Evolutionary conservation across 257 asterid genomes (phyloP).

Genomic region (Salvia hispanica): DNA sequence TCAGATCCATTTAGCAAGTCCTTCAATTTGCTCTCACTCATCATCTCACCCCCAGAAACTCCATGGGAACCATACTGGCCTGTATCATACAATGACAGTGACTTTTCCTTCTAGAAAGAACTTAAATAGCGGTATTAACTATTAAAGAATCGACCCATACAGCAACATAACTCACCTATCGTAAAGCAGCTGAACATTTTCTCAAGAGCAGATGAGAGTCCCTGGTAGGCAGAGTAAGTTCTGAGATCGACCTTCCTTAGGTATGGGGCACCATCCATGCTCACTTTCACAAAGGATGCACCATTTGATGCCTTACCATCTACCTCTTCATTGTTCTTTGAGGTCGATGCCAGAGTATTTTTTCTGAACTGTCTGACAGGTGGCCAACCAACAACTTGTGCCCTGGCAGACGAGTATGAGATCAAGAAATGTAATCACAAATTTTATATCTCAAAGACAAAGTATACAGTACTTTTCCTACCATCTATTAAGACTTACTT

Average conservation of each 20-base stretch:
- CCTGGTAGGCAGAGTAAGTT: conserved; percentile 61
- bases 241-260: conserved; percentile 70
- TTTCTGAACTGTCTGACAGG: conserved; percentile 66
- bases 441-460: background rate
- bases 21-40: conserved; percentile 67
- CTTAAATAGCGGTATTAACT: background rate
- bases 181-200: conserved; percentile 79
- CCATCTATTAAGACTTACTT: conserved; percentile 55
- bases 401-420: conserved; percentile 43
- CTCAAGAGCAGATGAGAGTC: conserved; percentile 71
- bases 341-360: conserved; percentile 50
- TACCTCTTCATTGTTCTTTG: conserved; percentile 60
- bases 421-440: conserved; percentile 3
- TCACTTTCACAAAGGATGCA: conserved; percentile 66
- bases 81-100: conserved; percentile 21
- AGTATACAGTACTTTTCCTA: conserved; percentile 35
- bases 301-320: conserved; percentile 56
- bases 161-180: conserved; percentile 44
- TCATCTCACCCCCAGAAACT: conserved; percentile 53
- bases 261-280: conserved; percentile 84
- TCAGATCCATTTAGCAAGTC: conserved; percentile 69
- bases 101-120: background rate
- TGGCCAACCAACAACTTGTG: conserved; percentile 87
- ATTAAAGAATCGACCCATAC: background rate
- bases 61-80: conserved; percentile 73